These are phyloP conservation scores for Zygoascus hellenicus DNA, from an alignment of 1,139 yeast genomes.

Conservation along the genomic window DNA sequence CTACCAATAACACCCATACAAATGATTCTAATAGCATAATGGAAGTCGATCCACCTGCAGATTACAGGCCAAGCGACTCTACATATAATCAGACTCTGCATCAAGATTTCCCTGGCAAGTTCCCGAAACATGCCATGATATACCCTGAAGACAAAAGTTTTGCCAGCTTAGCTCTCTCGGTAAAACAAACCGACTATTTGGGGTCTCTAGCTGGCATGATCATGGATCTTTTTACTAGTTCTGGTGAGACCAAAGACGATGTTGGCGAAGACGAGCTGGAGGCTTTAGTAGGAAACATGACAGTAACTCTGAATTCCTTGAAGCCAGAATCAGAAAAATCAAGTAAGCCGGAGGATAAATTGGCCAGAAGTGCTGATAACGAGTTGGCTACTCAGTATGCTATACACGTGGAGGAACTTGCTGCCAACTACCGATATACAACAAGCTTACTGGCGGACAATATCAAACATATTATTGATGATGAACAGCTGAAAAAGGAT, in stretches of 20 bases:
- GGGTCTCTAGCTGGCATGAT: conserved; percentile 6
- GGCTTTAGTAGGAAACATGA: neutral
- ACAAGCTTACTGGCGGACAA: conserved; percentile 8
- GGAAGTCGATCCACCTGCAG: conserved; percentile 1
- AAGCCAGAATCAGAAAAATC: neutral
- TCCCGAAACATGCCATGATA: conserved; percentile 18
- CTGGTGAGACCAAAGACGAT: neutral
- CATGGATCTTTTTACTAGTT: neutral
- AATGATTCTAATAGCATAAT: neutral
- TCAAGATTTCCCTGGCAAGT: conserved; percentile 24
- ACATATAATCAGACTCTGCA: conserved; percentile 17
- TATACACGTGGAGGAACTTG: neutral
- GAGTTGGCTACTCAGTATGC: conserved; percentile 1
- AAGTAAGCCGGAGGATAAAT: too few species aligned
- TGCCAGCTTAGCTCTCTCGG: conserved; percentile 5
- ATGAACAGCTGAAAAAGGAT: conserved; percentile 6
- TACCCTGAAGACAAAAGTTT: conserved; percentile 7
- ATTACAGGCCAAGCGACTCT: conserved; percentile 7
- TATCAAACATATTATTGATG: conserved; percentile 5
- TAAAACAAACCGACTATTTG: neutral
- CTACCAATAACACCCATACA: neutral
- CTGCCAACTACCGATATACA: conserved; percentile 8
- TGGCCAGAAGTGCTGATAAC: neutral
- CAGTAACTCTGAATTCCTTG: conserved; percentile 2
- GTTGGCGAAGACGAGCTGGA: neutral